Conservation (phyloP, 495 filamentous ascomycete genomes). For the Daldinia decipiens region DNA sequence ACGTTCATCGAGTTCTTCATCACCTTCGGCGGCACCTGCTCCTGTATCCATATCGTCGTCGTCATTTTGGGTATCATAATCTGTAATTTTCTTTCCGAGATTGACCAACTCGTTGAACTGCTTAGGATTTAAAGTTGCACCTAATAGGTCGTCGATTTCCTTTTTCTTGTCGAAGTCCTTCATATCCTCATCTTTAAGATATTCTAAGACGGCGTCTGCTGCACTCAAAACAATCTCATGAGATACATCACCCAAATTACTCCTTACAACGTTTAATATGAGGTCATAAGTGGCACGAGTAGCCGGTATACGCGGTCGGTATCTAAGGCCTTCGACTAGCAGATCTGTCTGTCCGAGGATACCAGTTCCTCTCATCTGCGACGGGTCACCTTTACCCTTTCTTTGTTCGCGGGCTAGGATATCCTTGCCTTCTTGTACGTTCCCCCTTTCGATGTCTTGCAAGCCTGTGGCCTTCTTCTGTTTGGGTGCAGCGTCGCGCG, state of each 20-base stretch:
- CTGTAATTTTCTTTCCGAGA: constrained; percentile 97
- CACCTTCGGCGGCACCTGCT: constrained; percentile 65
- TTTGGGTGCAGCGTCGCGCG: constrained; percentile 81
- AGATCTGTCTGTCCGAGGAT: constrained; percentile 88
- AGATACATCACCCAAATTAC: constrained; percentile 90
- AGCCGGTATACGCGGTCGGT: constrained; percentile 89
- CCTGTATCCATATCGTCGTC: constrained; percentile 86
- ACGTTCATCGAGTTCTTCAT: constrained; percentile 83
- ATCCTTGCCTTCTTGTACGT: constrained; percentile 85
- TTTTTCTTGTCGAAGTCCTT: constrained; percentile 99
- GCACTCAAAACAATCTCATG: constrained; percentile 92
- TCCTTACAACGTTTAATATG: constrained; percentile 89
- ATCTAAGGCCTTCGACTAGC: constrained; percentile 81
- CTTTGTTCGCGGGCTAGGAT: constrained; percentile 86
- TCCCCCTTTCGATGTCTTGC: constrained; percentile 76
- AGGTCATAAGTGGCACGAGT: constrained; percentile 96
- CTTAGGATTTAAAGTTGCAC: constrained; percentile 81
- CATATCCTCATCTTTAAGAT: constrained; percentile 91
- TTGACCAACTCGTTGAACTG: constrained; percentile 98
- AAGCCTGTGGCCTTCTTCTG: constrained; percentile 75
- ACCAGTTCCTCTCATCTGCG: constrained; percentile 77
- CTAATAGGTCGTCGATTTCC: constrained; percentile 92
- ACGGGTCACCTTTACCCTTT: constrained; percentile 83
- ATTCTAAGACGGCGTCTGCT: constrained; percentile 92
- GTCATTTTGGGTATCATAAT: constrained; percentile 97